Percentiles rank a stretch among this genome's conserved stretches.
These are phyloP conservation scores for Talaromyces amestolkiae DNA, from an alignment of 2,329 filamentous ascomycete genomes.

Conservation along the genomic window DNA sequence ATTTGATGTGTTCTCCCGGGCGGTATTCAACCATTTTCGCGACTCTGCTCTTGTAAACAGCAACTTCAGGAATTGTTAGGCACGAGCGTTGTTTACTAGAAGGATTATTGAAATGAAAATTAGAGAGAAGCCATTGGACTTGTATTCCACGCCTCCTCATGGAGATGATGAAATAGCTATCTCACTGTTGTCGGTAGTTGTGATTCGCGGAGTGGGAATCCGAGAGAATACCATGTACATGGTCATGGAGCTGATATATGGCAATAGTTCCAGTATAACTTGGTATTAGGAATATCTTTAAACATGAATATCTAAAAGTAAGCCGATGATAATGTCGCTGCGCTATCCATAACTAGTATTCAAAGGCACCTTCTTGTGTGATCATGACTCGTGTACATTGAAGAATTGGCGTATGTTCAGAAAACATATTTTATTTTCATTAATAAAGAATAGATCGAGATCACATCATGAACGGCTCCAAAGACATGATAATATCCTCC, in stretches of 20 bases:
- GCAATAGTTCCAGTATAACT: not conserved
- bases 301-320: not conserved
- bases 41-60: not conserved
- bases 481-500: slow-evolving; percentile 17
- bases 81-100: not conserved
- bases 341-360: not conserved
- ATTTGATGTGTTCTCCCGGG: slow-evolving; percentile 7
- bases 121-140: not conserved
- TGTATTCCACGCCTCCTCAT: not conserved
- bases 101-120: not conserved
- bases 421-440: not conserved
- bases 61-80: not conserved
- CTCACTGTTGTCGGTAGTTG: not conserved
- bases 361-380: too few relatives aligned
- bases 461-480: not conserved
- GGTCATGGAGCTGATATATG: not conserved
- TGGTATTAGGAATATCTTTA: not conserved
- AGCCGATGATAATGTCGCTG: not conserved
- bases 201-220: slow-evolving; percentile 2
- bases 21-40: not conserved
- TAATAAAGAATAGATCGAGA: too few relatives aligned
- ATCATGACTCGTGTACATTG: not conserved
- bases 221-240: not conserved
- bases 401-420: not conserved
- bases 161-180: slow-evolving; percentile 15